Conservation (phyloP, 768 basidiomycete genomes). For the Mycena floridula region DNA sequence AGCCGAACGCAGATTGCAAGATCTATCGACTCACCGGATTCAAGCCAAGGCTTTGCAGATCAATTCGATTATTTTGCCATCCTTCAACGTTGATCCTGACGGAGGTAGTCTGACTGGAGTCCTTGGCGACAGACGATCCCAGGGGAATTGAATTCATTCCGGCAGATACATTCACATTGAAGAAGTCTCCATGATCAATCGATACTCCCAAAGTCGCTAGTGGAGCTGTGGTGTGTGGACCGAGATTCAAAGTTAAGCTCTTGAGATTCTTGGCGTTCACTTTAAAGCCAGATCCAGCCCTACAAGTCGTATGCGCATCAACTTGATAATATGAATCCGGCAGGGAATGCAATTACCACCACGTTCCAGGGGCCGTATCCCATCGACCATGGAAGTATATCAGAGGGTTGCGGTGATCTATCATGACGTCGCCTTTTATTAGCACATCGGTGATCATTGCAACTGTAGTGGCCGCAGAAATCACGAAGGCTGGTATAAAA, state of each 20-base stretch:
- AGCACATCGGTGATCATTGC: background rate
- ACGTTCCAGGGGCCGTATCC: conserved; percentile 46
- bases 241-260: conserved; percentile 38
- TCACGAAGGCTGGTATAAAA: no score
- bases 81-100: conserved; percentile 48
- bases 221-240: conserved; percentile 41
- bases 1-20: background rate
- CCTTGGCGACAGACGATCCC: background rate
- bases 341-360: conserved; percentile 36
- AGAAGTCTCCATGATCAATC: conserved; percentile 38
- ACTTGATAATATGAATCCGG: background rate
- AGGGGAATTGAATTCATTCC: conserved; percentile 42
- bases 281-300: conserved; percentile 53
- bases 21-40: conserved; percentile 29
- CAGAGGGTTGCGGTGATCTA: conserved; percentile 21
- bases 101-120: background rate
- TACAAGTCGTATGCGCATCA: conserved; percentile 14
- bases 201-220: conserved; percentile 43
- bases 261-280: conserved; percentile 36
- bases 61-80: conserved; percentile 55
- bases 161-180: conserved; percentile 39
- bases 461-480: no score
- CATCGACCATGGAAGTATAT: conserved; percentile 48
- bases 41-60: conserved; percentile 39
- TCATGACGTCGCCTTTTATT: background rate